Base-by-base conservation (phyloP, 371 early-diverging fungal species). In the Choanephora cucurbitarum region DNA sequence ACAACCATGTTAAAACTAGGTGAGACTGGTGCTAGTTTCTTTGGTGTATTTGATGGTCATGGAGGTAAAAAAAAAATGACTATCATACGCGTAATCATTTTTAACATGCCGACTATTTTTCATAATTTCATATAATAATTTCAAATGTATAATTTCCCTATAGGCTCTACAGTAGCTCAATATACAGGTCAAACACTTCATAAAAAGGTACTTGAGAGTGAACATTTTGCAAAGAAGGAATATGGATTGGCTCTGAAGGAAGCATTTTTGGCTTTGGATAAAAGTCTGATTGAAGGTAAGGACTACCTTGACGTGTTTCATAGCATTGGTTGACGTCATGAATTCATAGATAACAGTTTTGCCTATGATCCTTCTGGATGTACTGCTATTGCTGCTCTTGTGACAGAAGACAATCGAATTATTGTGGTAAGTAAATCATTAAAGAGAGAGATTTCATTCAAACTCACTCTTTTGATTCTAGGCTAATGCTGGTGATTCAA, bases 41-140 rank as follows among this genome's bases (percentile, higher is more conserved):
- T 94, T 82, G 94, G 87, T n/a, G 96, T 95, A 15, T 95, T 84
- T 72, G 97, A 97, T 73, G 97, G 97, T 1, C 97, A 97, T 68
- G 97, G 96, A 65, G 97, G 91, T 71, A 82, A 67, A 23, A 11
- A 51, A 39, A 45, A 37, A 5, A 17, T n/a, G 17, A 43, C n/a
- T n/a, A n/a, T n/a, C n/a, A n/a, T n/a, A n/a, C n/a, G n/a, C n/a
- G n/a, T n/a, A n/a, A n/a, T n/a, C n/a, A n/a, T n/a, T n/a, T n/a
- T n/a, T n/a, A n/a, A n/a, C n/a, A n/a, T n/a, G n/a, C n/a, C n/a
- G n/a, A n/a, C n/a, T n/a, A n/a, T n/a, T n/a, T n/a, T n/a, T n/a
- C n/a, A n/a, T n/a, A n/a, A n/a, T n/a, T n/a, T n/a, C 37, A 39
- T 24, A 18, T 52, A 41, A 2, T 28, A 28, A 17, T n/a, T 41